phyloP scores from a whole-genome alignment of 345 rosid genomes.

The Murraya paniculata region DNA sequence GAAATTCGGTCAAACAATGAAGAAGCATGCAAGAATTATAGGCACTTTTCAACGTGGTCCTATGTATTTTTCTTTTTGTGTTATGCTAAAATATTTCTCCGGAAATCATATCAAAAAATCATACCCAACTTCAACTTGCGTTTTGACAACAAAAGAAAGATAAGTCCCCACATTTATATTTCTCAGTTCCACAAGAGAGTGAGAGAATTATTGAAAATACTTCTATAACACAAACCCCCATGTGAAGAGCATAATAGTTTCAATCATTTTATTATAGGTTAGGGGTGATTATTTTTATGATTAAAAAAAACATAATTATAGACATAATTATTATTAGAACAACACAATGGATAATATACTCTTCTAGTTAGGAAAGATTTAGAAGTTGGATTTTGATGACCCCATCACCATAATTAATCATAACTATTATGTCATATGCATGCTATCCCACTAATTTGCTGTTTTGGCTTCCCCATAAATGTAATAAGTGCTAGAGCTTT shows the following conservation, averaged over 20 bases:
- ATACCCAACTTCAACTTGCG: constrained; percentile 39
- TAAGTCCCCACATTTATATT: constrained; percentile 32
- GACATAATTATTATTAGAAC: constrained; percentile 25
- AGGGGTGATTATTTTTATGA: constrained; percentile 11
- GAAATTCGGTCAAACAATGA: constrained; percentile 19
- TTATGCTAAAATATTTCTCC: constrained; percentile 7
- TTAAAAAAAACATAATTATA: constrained; percentile 2
- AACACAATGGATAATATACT: not conserved
- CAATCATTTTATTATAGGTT: constrained; percentile 24
- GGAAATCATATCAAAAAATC: constrained; percentile 8
- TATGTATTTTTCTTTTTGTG: constrained; percentile 9
- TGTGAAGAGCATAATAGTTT: constrained; percentile 46
- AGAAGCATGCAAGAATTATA: not conserved
- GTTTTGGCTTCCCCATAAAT: not conserved
- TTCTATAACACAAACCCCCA: constrained; percentile 34
- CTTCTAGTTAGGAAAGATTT: constrained; percentile 1
- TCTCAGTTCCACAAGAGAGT: not conserved
- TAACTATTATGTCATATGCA: not conserved
- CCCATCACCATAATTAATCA: not conserved
- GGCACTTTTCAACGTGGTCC: constrained; percentile 9
- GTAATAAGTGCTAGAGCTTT: not conserved
- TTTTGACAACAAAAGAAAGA: constrained; percentile 22
- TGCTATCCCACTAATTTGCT: not conserved
- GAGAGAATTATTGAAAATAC: constrained; percentile 1
- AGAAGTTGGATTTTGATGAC: not conserved